A percentile compares a stretch with the other conserved stretches of the same genome.
These are phyloP conservation scores for Phytophthora pinifolia DNA, from an alignment of 352 stramenopile genomes.

Conservation along the genomic window DNA sequence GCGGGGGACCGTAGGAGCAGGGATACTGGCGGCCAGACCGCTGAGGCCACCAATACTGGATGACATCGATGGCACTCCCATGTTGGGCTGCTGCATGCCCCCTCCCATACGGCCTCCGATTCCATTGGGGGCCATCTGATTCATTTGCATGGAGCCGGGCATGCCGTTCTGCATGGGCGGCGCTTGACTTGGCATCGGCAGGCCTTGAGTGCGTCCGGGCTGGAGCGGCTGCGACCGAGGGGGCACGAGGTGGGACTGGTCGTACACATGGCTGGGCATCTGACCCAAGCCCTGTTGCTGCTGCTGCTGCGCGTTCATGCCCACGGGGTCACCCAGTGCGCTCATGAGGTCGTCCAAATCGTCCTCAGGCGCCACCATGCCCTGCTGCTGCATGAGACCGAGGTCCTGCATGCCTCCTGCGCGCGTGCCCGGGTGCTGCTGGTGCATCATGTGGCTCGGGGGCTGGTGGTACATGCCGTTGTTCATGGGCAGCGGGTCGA, in stretches of 20 bases:
- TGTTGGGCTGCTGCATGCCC: slow-evolving; percentile 25
- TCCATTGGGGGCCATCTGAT: slow-evolving; percentile 31
- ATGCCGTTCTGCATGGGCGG: slow-evolving; percentile 40
- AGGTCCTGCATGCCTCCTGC: slow-evolving; percentile 25
- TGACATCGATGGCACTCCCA: slow-evolving; percentile 1
- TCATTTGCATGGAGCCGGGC: slow-evolving; percentile 33
- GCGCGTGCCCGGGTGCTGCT: slow-evolving; percentile 30
- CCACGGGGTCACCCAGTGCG: slow-evolving; percentile 40
- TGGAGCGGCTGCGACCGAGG: slow-evolving; percentile 19
- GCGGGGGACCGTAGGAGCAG: slow-evolving; percentile 9
- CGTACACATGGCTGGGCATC: slow-evolving; percentile 19
- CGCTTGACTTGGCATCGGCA: slow-evolving; percentile 31
- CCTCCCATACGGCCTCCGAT: slow-evolving; percentile 16
- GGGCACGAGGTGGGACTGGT: slow-evolving; percentile 45
- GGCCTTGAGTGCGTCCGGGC: slow-evolving; percentile 33
- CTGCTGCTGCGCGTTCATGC: slow-evolving; percentile 34
- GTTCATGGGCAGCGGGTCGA: slow-evolving; percentile 67
- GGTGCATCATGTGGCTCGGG: slow-evolving; percentile 43
- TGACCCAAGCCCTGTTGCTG: background rate
- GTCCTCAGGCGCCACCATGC: slow-evolving; percentile 41
- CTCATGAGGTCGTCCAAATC: slow-evolving; percentile 58
- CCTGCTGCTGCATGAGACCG: slow-evolving; percentile 30
- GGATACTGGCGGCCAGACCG: slow-evolving; percentile 15
- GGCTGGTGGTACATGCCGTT: slow-evolving; percentile 59
- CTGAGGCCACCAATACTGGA: slow-evolving; percentile 16